These are phyloP conservation scores for Nothophytophthora sp. DNA, from an alignment of 352 stramenopile genomes.

Conservation along the genomic window DNA sequence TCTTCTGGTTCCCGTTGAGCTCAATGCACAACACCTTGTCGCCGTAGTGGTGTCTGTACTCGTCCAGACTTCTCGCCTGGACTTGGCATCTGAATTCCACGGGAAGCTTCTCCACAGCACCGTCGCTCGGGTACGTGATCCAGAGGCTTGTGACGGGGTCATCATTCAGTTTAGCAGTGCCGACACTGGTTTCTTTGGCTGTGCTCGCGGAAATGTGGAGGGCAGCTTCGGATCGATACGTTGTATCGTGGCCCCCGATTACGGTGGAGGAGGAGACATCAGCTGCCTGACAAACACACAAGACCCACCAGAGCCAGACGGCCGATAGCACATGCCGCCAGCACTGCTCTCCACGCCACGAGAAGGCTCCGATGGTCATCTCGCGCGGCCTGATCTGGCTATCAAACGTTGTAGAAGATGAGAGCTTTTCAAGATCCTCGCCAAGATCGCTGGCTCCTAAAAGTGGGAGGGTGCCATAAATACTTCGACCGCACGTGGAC, in stretches of 20 bases:
- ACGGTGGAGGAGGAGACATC: too few relatives aligned
- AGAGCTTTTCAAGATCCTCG: too few relatives aligned
- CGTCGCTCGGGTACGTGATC: slow-evolving; percentile 11
- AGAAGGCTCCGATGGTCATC: too few relatives aligned
- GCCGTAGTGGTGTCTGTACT: slow-evolving; percentile 9
- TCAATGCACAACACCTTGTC: slow-evolving; percentile 22
- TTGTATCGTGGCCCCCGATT: neutral
- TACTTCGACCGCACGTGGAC: too few relatives aligned
- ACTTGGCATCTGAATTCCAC: slow-evolving; percentile 3
- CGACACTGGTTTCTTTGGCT: neutral
- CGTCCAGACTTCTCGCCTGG: neutral
- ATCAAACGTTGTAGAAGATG: too few relatives aligned
- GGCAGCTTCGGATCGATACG: neutral
- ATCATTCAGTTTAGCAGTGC: neutral
- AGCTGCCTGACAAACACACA: too few relatives aligned
- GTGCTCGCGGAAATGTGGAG: neutral
- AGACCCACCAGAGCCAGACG: too few relatives aligned
- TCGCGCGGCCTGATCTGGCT: too few relatives aligned
- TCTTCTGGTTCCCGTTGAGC: slow-evolving; percentile 22
- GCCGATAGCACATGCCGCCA: too few relatives aligned
- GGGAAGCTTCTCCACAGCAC: slow-evolving; percentile 9
- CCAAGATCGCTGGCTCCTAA: too few relatives aligned
- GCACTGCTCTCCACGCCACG: too few relatives aligned
- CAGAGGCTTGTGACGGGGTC: slow-evolving; percentile 12
- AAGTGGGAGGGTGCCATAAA: too few relatives aligned